These are phyloP conservation scores for Westerdykella sp. DNA, from an alignment of 2,329 filamentous ascomycete species.

Conservation along the genomic window DNA sequence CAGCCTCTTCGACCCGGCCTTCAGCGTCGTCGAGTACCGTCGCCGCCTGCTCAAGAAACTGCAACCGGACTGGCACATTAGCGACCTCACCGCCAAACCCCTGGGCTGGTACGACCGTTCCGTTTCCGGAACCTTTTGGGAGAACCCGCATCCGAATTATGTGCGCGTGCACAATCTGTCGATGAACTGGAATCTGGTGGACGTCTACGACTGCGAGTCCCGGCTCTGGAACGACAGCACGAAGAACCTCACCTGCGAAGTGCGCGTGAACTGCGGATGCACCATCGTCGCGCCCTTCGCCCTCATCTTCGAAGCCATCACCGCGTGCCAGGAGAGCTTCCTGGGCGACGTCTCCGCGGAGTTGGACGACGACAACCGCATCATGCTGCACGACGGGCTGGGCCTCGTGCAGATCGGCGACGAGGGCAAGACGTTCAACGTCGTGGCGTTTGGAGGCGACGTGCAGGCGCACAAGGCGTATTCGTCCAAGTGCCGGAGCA, in stretches of 20 bases:
- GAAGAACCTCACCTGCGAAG: slow-evolving; percentile 13
- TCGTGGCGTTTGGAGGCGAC: slow-evolving; percentile 18
- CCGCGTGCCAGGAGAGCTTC: slow-evolving; percentile 11
- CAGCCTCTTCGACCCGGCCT: not conserved
- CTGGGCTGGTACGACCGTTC: slow-evolving; percentile 1
- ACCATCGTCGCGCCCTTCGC: slow-evolving; percentile 15
- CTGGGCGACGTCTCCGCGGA: slow-evolving; percentile 8
- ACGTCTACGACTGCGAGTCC: slow-evolving; percentile 9
- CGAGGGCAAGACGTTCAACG: slow-evolving; percentile 15
- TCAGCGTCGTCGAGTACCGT: not conserved
- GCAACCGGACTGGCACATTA: slow-evolving; percentile 1
- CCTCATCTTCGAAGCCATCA: slow-evolving; percentile 16
- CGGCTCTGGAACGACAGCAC: slow-evolving; percentile 18
- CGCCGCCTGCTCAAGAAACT: not conserved
- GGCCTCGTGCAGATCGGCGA: slow-evolving; percentile 23
- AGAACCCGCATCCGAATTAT: slow-evolving; percentile 2
- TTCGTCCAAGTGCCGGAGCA: slow-evolving; percentile 11
- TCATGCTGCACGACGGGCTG: slow-evolving; percentile 16
- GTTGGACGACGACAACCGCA: slow-evolving; percentile 12
- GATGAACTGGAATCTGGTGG: slow-evolving; percentile 11
- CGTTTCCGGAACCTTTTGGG: slow-evolving; percentile 13
- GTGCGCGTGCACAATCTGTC: slow-evolving; percentile 18
- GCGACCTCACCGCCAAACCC: slow-evolving; percentile 2
- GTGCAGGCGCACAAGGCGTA: slow-evolving; percentile 8
- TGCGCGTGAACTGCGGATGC: slow-evolving; percentile 20